Evolutionary conservation across 306 rosid genomes (phyloP).

Genomic region (Castanospermum australe): DNA sequence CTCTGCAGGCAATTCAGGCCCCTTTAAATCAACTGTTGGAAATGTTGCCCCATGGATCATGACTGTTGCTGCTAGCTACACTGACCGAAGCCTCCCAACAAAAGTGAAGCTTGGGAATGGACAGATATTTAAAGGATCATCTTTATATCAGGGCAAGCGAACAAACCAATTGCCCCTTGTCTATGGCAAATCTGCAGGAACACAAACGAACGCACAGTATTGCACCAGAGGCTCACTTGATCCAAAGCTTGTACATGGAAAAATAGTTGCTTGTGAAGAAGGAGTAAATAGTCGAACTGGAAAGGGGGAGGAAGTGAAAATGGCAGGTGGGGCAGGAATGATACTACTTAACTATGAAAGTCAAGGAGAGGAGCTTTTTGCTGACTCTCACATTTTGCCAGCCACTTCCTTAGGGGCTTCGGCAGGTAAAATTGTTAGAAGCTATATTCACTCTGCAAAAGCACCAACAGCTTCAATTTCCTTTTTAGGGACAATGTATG

Average conservation of each 20-base stretch:
- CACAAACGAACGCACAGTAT: slow-evolving; percentile 33
- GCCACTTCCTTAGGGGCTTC: slow-evolving; percentile 65
- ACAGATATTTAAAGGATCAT: slow-evolving; percentile 51
- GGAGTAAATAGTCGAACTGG: slow-evolving; percentile 47
- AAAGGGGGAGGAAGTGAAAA: slow-evolving; percentile 62
- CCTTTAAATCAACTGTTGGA: slow-evolving; percentile 44
- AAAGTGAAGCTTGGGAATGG: slow-evolving; percentile 64
- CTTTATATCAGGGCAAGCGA: slow-evolving; percentile 48
- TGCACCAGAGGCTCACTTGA: slow-evolving; percentile 50
- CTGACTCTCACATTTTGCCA: slow-evolving; percentile 65
- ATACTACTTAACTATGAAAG: slow-evolving; percentile 43
- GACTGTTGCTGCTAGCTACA: slow-evolving; percentile 85
- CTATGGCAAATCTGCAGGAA: slow-evolving; percentile 54
- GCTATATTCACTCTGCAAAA: slow-evolving; percentile 20
- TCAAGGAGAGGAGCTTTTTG: slow-evolving; percentile 66
- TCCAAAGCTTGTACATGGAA: slow-evolving; percentile 47
- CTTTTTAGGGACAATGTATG: slow-evolving; percentile 55
- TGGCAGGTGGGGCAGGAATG: slow-evolving; percentile 67
- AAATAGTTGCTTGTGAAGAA: slow-evolving; percentile 63
- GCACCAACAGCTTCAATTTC: slow-evolving; percentile 49
- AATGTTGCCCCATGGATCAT: slow-evolving; percentile 77
- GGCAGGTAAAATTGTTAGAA: slow-evolving; percentile 41
- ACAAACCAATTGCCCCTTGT: slow-evolving; percentile 49
- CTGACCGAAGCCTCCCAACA: slow-evolving; percentile 58
- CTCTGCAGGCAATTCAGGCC: slow-evolving; percentile 85